Evolutionary conservation across 495 filamentous ascomycete species (phyloP), one percentile per base, ranked within the genome.

Genomic region (Trichoderma orchidacearum): DNA sequence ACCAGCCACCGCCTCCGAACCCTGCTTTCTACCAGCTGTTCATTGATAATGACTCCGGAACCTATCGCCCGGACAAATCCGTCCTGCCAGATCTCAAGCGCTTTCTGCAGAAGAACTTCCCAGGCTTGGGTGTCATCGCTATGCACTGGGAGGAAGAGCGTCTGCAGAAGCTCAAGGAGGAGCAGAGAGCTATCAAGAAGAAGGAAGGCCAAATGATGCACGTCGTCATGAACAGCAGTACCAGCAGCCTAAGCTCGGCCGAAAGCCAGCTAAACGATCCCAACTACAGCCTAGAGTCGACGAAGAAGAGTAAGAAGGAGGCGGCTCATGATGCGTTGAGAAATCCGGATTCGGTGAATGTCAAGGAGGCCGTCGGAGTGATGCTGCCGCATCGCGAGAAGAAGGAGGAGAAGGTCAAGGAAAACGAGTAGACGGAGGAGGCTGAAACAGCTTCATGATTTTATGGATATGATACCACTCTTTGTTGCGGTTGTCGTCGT

Each of bases 21-120:
- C 86, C 88, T 0, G 60, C 71, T 0, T 75, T 85, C 62, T 97
- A 95, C 63, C 85, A 93, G 64, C 79, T 97, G 3, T 76, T 93
- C 53, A 96, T 97, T 61, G 92, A 97, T 72, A 97, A 97, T 58
- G 91, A 95, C 68, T 86, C 81, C 62, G 92, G 92, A 13, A 97
- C 92, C 0, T 97, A 97, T 66, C 81, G 92, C 0, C 92, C 92
- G 0, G 89, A 90, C 60, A 81, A 83, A 27, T 76, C 82, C 6
- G 72, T 85, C 5, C 78, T 97, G 8, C 85, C 86, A 0, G 63
- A 84, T 0, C 72, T 97, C 8, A 78, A 81, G 30, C 61, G 71
- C 15, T 93, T 92, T 63, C 63, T 97, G 25, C 70, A 81, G 11
- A 65, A 60, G 13, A 87, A 86, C 57, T 81, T 97, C 30, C 84